Percentiles rank a stretch among this genome's conserved stretches.
Evolutionary conservation across 2,329 filamentous ascomycete genomes (phyloP).

Genomic region (Colletotrichum siamense): DNA sequence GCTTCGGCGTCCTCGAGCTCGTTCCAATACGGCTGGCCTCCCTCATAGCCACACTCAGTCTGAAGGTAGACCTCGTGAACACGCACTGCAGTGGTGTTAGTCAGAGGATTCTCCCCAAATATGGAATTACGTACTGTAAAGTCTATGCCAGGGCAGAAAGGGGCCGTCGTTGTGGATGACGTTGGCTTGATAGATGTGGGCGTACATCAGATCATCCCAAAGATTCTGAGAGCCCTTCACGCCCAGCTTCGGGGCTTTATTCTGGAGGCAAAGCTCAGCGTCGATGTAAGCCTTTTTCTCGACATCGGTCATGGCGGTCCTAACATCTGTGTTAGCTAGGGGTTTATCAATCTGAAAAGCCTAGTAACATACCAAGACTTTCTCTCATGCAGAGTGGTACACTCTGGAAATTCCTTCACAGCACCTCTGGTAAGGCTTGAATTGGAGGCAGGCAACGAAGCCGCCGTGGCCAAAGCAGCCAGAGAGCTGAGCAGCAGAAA

Average conservation of each 20-base stretch:
- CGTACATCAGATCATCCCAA: not conserved
- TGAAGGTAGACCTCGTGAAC: constrained; percentile 31
- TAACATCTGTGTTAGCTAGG: not conserved
- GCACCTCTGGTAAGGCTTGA: not conserved
- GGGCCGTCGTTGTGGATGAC: not conserved
- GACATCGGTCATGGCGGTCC: not conserved
- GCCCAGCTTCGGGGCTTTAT: not conserved
- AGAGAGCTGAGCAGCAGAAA: not conserved
- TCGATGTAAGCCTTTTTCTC: constrained; percentile 22
- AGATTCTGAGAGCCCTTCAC: not conserved
- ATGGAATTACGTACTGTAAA: not conserved
- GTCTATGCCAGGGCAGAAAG: not conserved
- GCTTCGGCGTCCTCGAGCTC: not conserved
- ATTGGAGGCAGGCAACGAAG: not conserved
- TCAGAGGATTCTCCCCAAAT: not conserved
- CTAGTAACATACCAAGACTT: not conserved
- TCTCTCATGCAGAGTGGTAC: not conserved
- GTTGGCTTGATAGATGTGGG: not conserved
- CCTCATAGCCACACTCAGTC: constrained; percentile 31
- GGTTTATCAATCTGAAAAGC: not conserved
- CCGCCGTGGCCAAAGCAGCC: not conserved
- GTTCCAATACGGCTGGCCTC: constrained; percentile 27
- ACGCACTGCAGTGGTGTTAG: constrained; percentile 14
- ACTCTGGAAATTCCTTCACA: not conserved
- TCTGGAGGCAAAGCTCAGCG: constrained; percentile 19